Percentiles rank a stretch among this genome's conserved stretches.
phyloP scores from a whole-genome alignment of 441 rosid genomes.

The Gossypium lobatum region DNA sequence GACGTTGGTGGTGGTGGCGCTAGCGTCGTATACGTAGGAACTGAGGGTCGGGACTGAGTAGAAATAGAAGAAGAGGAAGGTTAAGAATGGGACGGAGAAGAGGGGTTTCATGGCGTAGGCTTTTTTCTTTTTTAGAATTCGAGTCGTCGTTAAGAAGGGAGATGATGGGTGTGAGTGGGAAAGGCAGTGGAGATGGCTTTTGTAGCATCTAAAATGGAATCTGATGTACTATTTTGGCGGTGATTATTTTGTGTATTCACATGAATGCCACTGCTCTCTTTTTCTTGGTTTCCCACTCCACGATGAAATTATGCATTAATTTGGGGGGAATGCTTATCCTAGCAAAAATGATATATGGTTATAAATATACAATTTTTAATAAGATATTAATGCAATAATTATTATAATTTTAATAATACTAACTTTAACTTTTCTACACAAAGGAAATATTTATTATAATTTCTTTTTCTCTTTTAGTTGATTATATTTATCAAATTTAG shows the following conservation, averaged over 20 bases:
- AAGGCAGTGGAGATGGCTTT: background rate
- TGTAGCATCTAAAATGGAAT: background rate
- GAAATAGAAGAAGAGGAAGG: constrained; percentile 28
- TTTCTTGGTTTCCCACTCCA: no score
- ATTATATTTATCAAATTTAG: no score
- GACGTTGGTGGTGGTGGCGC: background rate
- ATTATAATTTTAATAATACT: background rate
- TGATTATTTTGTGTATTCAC: background rate
- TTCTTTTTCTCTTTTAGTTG: background rate
- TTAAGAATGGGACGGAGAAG: constrained; percentile 15
- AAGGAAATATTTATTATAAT: background rate
- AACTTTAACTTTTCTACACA: background rate
- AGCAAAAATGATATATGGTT: background rate
- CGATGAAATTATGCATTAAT: background rate
- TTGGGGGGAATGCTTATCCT: background rate
- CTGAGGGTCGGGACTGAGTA: constrained; percentile 22
- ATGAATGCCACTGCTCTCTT: background rate
- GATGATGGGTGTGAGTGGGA: background rate
- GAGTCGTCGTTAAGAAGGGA: background rate
- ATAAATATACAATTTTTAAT: background rate
- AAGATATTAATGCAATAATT: background rate
- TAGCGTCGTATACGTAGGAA: constrained; percentile 9
- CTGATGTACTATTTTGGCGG: background rate
- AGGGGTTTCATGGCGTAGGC: constrained; percentile 17
- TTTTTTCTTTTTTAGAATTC: constrained; percentile 19